These are phyloP conservation scores for Marsdenia floribunda DNA, from an alignment of 257 asterid genomes.

Conservation along the genomic window DNA sequence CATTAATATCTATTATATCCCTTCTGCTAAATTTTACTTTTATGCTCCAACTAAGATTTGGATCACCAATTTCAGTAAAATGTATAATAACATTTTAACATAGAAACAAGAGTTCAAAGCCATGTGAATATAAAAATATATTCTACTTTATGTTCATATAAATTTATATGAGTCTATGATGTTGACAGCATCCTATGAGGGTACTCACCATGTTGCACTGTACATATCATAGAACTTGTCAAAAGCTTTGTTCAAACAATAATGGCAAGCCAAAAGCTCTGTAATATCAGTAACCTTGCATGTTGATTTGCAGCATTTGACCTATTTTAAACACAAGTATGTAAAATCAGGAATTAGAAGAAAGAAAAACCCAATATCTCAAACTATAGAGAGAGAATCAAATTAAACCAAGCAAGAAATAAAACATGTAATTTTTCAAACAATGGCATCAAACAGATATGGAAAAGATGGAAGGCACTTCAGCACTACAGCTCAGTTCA, in stretches of 20 bases:
- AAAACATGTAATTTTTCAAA: not conserved
- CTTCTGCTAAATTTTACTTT: not conserved
- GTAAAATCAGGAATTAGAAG: not conserved
- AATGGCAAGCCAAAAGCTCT: constrained; percentile 71
- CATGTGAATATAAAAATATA: not conserved
- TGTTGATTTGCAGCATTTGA: constrained; percentile 80
- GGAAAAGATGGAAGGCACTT: not conserved
- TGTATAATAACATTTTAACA: not conserved
- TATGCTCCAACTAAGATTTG: not conserved
- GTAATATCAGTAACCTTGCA: constrained; percentile 66
- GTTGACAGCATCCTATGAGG: not conserved
- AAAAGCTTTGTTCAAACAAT: constrained; percentile 73
- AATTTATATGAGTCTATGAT: not conserved
- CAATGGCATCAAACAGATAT: not conserved
- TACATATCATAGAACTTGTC: constrained; percentile 84
- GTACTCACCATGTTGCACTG: constrained; percentile 70
- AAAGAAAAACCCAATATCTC: not conserved
- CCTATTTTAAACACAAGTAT: constrained; percentile 34
- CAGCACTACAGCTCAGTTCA: not conserved
- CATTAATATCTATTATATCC: not conserved
- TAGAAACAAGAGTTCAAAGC: not conserved
- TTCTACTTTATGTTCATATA: not conserved
- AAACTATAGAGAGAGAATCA: not conserved
- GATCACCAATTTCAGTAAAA: not conserved
- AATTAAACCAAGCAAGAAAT: not conserved